Base-by-base conservation (phyloP, 148 eudicot genomes). In the Polygonum aviculare region DNA sequence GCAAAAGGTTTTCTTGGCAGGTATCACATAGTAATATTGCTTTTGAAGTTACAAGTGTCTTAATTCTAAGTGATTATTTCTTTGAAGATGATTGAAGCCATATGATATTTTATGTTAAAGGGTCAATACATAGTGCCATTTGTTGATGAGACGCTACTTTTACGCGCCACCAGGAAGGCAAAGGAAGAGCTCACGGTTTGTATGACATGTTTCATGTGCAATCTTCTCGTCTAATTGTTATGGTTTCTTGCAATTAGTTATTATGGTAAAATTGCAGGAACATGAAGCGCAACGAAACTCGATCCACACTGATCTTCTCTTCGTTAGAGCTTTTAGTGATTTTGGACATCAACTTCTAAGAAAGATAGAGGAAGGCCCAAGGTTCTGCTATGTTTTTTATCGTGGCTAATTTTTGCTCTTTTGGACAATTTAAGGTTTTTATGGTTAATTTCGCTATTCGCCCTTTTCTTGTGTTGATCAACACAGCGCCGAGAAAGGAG, bases 1-100 rank as follows among this genome's bases (percentile, higher is more conserved):
- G 96, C 16, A 87, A 83, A 62, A n/a, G n/a, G n/a, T 89, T 72
- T 77, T 4, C 73, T 14, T 91, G 92, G 92, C 92, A 87, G 93
- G 92, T 88, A 77, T 21, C 21, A 39, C 4, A 71, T 4, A 40
- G 3, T 8, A 71, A 16, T 41, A 19, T 57, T 71, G 77, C 31
- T 40, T 40, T 3, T 40, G 1, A 7, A 40, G 3, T 40, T 40
- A 40, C 41, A 3, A 40, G 41, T 40, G 5, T 47, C 15, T n/a
- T 21, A 26, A 11, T 76, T 54, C 9, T 21, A 1, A 60, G 44
- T 1, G 45, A n/a, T n/a, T n/a, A n/a, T 62, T 62, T 62, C 36
- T 14, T n/a, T n/a, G n/a, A n/a, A 11, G 3, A 15, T 3, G 16
- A 49, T 15, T 49, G 2, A 49, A 12, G 3, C 12, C 16, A 11